Conservation (phyloP, 495 filamentous ascomycete genomes). For the Penicillium parvum region DNA sequence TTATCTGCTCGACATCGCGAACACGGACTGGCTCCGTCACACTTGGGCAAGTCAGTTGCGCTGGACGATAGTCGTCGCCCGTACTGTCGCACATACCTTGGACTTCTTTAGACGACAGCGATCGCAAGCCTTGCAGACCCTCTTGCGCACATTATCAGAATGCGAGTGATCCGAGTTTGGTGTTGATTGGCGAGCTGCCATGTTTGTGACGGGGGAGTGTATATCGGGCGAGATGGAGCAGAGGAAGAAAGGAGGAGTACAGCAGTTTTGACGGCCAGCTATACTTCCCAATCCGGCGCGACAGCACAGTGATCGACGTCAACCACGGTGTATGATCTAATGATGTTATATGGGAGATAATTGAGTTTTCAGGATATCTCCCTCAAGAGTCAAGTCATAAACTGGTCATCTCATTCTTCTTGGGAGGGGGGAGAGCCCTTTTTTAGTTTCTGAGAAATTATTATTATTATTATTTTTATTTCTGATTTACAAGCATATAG, state of each 20-base stretch:
- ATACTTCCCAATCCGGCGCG: constrained; percentile 25
- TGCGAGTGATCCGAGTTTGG: constrained; percentile 43
- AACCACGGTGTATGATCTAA: constrained; percentile 32
- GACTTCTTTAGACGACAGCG: constrained; percentile 62
- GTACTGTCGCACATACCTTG: constrained; percentile 43
- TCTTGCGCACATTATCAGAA: constrained; percentile 49
- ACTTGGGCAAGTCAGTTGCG: constrained; percentile 39
- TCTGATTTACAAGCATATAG: constrained; percentile 7
- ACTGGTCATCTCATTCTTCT: no score
- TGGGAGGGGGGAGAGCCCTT: constrained; percentile 6
- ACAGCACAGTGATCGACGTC: constrained; percentile 23
- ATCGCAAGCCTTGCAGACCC: constrained; percentile 62
- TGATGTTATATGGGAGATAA: constrained; percentile 19
- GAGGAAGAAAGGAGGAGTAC: not conserved
- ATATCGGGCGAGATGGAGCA: constrained; percentile 2
- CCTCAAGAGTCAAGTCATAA: no score
- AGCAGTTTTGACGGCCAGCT: constrained; percentile 13
- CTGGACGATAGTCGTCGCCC: not conserved
- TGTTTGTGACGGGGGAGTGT: constrained; percentile 26
- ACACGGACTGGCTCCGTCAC: constrained; percentile 58
- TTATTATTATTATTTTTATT: constrained; percentile 3
- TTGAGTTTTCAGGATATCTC: constrained; percentile 20
- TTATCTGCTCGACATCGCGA: constrained; percentile 57
- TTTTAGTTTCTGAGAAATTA: constrained; percentile 13
- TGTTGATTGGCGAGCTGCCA: constrained; percentile 46